These are phyloP conservation scores for Potentilla sterilis DNA, from an alignment of 306 rosid genomes.

Conservation along the genomic window DNA sequence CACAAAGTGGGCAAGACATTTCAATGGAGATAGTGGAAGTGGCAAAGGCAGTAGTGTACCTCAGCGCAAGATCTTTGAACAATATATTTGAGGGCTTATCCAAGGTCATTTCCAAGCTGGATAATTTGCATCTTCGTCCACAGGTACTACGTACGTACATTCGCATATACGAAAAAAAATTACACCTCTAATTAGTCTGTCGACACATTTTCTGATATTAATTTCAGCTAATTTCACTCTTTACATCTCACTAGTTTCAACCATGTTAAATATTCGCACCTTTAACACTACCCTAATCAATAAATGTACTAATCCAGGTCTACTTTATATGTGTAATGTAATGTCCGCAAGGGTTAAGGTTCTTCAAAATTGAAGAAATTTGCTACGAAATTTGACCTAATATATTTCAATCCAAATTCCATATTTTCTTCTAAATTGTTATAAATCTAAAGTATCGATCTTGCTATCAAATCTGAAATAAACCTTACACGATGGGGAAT, in stretches of 20 bases:
- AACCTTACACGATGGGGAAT: not conserved
- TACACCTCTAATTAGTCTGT: not conserved
- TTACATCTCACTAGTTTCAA: not conserved
- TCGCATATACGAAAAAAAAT: not conserved
- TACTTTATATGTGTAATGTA: not conserved
- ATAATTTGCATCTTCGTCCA: conserved; percentile 64
- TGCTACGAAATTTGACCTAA: too few relatives aligned
- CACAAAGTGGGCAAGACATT: conserved; percentile 83
- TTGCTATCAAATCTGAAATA: too few relatives aligned
- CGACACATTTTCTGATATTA: too few relatives aligned
- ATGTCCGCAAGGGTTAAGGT: too few relatives aligned
- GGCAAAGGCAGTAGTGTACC: conserved; percentile 60
- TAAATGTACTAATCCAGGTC: too few relatives aligned
- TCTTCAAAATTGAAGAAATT: too few relatives aligned
- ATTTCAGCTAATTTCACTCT: too few relatives aligned
- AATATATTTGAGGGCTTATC: conserved; percentile 61
- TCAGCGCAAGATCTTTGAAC: conserved; percentile 64
- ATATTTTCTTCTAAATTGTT: too few relatives aligned
- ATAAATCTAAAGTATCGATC: too few relatives aligned
- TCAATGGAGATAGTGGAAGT: conserved; percentile 73
- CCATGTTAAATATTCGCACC: too few relatives aligned
- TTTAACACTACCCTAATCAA: too few relatives aligned
- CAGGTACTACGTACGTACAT: conserved; percentile 40
- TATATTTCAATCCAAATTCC: too few relatives aligned
- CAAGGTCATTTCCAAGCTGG: conserved; percentile 68